Conservation (phyloP, 805 yeast species). For the Metschnikowia gelsemii region DNA sequence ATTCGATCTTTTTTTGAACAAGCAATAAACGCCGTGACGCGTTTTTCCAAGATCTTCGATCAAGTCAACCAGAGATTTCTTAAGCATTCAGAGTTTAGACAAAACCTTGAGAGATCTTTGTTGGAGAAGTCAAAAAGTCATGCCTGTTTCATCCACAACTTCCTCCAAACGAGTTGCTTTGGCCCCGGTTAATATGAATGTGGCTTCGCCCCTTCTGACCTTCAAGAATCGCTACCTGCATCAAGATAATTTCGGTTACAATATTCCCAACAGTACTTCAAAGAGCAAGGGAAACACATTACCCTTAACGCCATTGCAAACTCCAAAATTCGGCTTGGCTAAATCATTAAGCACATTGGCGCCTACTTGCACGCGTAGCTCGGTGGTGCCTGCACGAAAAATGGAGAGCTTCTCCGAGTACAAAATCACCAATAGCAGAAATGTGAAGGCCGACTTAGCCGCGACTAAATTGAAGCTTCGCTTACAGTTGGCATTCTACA, state of each 20-base stretch:
- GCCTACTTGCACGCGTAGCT: slow-evolving; percentile 8
- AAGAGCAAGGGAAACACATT: no score
- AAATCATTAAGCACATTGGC: slow-evolving; percentile 18
- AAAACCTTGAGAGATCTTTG: no score
- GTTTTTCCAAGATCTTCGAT: no score
- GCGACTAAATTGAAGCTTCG: slow-evolving; percentile 45
- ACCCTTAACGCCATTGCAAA: slow-evolving; percentile 21
- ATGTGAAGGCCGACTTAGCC: slow-evolving; percentile 39
- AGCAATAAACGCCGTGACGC: no score
- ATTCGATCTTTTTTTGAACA: no score
- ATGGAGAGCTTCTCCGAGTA: slow-evolving; percentile 30
- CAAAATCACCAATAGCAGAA: slow-evolving; percentile 22
- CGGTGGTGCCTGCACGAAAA: slow-evolving; percentile 13
- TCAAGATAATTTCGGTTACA: not conserved
- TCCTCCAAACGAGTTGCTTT: slow-evolving; percentile 36
- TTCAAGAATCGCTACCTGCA: slow-evolving; percentile 13
- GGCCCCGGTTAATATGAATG: slow-evolving; percentile 37
- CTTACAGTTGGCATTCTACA: slow-evolving; percentile 42
- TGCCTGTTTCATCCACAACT: slow-evolving; percentile 21
- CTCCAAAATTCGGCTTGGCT: slow-evolving; percentile 18
- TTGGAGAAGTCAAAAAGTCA: no score
- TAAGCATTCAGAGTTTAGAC: no score
- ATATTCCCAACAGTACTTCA: not conserved
- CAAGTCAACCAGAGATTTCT: no score
- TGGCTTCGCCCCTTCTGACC: slow-evolving; percentile 19